Evolutionary conservation across 345 rosid species (phyloP).

Genomic region (Fremontodendron californicum): DNA sequence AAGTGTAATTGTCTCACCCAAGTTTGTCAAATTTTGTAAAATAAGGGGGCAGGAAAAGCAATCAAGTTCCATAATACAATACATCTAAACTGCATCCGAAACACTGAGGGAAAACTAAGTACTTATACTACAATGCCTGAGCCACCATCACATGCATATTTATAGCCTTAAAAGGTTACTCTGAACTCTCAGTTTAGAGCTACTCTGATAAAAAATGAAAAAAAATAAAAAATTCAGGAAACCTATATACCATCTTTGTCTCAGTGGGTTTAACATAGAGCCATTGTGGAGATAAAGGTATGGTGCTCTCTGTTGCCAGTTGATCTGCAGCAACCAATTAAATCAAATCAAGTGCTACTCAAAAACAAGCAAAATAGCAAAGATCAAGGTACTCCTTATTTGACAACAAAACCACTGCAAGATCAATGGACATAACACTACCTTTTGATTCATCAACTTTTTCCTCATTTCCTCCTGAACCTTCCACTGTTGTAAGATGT

Average conservation of each 20-base stretch:
- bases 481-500: slow-evolving; percentile 32
- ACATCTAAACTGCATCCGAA: not conserved
- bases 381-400: not conserved
- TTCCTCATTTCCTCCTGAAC: slow-evolving; percentile 39
- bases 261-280: slow-evolving; percentile 76
- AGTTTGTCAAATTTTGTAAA: not conserved
- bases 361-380: not conserved
- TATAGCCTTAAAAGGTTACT: not conserved
- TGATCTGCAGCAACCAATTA: slow-evolving; percentile 50
- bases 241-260: slow-evolving; percentile 38
- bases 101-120: not conserved
- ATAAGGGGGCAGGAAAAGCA: not conserved
- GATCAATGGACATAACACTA: slow-evolving; percentile 4
- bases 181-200: not conserved
- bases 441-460: slow-evolving; percentile 49
- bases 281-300: slow-evolving; percentile 97
- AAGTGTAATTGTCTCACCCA: not conserved
- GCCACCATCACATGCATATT: not conserved
- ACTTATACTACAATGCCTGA: not conserved
- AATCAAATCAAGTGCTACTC: slow-evolving; percentile 6
- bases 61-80: not conserved
- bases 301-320: slow-evolving; percentile 60
- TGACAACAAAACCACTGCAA: not conserved
- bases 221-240: not conserved
- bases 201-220: not conserved